phyloP scores from a whole-genome alignment of 129 eudicot species.

The Arctium lappa region DNA sequence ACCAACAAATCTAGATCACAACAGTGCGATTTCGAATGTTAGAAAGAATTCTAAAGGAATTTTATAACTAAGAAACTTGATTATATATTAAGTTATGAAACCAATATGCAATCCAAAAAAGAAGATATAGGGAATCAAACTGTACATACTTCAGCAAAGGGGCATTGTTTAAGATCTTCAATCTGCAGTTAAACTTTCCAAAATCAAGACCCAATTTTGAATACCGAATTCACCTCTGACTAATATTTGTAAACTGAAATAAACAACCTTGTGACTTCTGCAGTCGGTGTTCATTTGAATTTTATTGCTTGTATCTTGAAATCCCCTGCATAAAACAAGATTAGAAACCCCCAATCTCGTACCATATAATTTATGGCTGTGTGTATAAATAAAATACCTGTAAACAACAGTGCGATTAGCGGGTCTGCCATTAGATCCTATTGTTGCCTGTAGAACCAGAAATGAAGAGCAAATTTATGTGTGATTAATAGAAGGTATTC shows the following conservation, averaged over 20 bases:
- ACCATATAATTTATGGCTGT: background rate
- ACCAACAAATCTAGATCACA: constrained; percentile 82
- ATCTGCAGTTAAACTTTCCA: constrained; percentile 47
- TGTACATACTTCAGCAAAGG: constrained; percentile 78
- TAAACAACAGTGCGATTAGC: constrained; percentile 95
- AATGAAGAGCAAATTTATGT: background rate
- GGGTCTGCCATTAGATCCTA: constrained; percentile 69
- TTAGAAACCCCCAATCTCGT: constrained; percentile 4
- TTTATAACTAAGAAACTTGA: background rate
- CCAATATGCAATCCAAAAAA: background rate
- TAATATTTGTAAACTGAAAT: background rate
- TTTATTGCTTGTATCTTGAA: constrained; percentile 64
- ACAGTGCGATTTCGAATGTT: background rate
- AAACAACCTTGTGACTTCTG: constrained; percentile 71
- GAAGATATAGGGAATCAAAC: background rate
- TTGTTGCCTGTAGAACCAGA: constrained; percentile 60
- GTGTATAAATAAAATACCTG: constrained; percentile 39
- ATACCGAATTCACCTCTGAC: constrained; percentile 21
- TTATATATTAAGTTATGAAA: no score
- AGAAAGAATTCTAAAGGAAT: background rate
- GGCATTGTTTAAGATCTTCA: constrained; percentile 82
- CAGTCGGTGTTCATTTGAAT: constrained; percentile 78
- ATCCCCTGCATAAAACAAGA: constrained; percentile 54
- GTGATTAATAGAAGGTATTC: background rate
- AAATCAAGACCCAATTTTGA: constrained; percentile 18